Base-by-base conservation (phyloP, 2,329 filamentous ascomycete species). In the Colletotrichum sidae region DNA sequence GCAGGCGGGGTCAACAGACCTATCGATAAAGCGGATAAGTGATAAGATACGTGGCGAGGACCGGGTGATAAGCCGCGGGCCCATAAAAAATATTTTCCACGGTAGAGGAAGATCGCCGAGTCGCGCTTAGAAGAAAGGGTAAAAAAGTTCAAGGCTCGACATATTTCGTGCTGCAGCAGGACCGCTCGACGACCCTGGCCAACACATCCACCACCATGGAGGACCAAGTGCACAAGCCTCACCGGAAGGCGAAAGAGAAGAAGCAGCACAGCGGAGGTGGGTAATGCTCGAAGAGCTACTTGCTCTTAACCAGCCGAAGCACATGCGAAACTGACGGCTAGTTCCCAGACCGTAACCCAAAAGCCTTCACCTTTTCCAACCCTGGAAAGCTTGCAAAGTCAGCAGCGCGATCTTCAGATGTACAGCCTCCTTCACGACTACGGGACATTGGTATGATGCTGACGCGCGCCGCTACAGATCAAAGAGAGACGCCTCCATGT, bases 401-500 rank as follows among this genome's bases (percentile, higher is more conserved):
- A 70, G 92, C 90, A 6, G 89, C 90, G 57, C 84, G 92, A 74
- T 91, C 89, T 65, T 86, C 90, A 73, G 90, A 93, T 86, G 89
- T 90, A 81, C 35, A 82, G 13, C 33, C 41, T 42, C 33, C 12
- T 13, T 15, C 6, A 41, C 13, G 7, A 15, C 25, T 25, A 6
- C 15, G 2, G 33, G 10, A 33, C n/a, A 8, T 41, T 53, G 34
- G 4, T 25, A 4, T n/a, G 25, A 5, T 57, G 2, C 25, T 58
- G 6, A 34, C 34, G 25, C 64, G n/a, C 38, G 12, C 11, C 33
- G 37, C 15, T 10, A 41, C 35, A 94, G 91, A 90, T 97, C 79
- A 96, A 93, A 85, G 96, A 99, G 80, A 97, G 96, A 80, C 89
- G 95, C 65, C 86, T 98, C 44, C 96, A 99, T 84, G 96, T 99